phyloP scores from a whole-genome alignment of 2,329 filamentous ascomycete species.

The Diaporthe sp. region DNA sequence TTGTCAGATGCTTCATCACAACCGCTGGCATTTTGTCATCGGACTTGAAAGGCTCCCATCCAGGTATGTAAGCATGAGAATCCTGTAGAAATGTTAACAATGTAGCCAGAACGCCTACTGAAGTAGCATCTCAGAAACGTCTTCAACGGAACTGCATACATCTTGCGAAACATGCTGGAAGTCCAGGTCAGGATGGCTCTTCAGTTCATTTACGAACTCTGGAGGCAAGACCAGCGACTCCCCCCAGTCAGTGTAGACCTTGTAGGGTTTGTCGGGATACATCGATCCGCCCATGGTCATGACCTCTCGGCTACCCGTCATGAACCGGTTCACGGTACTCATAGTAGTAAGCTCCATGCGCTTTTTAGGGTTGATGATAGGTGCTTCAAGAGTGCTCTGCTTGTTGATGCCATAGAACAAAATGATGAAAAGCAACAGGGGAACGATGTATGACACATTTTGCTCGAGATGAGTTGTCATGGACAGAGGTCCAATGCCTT shows the following conservation, averaged over 20 bases:
- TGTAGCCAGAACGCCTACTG: background rate
- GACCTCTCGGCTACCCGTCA: background rate
- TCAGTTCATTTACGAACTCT: slow-evolving; percentile 9
- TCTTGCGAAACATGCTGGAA: background rate
- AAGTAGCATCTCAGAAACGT: background rate
- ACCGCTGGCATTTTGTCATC: background rate
- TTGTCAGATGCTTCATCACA: slow-evolving; percentile 21
- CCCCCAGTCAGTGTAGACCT: slow-evolving; percentile 19
- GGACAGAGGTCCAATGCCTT: slow-evolving; percentile 8
- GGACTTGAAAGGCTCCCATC: slow-evolving; percentile 26
- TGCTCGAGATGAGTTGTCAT: background rate
- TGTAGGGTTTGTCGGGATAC: slow-evolving; percentile 16
- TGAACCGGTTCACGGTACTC: slow-evolving; percentile 12
- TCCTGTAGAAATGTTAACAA: background rate
- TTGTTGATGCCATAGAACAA: slow-evolving; percentile 2
- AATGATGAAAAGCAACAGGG: background rate
- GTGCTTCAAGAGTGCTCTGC: background rate
- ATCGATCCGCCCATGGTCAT: slow-evolving; percentile 3
- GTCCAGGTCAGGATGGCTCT: slow-evolving; percentile 19
- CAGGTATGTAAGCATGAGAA: slow-evolving; percentile 27
- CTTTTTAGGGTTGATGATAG: background rate
- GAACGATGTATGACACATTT: background rate
- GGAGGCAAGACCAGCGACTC: slow-evolving; percentile 16
- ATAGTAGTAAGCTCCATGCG: background rate
- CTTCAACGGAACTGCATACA: background rate